These are phyloP conservation scores for Dimargaris xerosporica DNA, from an alignment of 192 early-diverging fungal genomes.

Conservation along the genomic window DNA sequence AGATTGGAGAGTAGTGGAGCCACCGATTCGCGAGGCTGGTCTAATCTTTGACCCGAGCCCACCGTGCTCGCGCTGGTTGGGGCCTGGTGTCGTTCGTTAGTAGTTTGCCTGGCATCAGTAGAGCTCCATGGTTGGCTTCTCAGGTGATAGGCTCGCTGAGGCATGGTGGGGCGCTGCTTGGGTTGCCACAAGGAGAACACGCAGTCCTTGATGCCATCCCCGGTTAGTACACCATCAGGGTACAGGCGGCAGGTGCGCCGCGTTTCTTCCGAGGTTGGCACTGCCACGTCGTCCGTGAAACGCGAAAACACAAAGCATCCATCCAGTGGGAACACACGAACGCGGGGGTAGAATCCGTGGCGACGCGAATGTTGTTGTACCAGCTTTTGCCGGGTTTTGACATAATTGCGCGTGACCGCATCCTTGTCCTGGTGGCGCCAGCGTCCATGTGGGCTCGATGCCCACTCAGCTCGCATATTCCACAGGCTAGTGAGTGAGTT, in stretches of 20 bases:
- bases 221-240: slow-evolving; percentile 4
- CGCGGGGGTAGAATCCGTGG: slow-evolving; percentile 8
- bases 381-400: background rate
- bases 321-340: background rate
- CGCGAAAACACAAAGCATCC: slow-evolving; percentile 8
- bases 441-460: background rate
- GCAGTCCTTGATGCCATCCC: slow-evolving; percentile 6
- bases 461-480: no score
- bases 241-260: background rate
- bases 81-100: no score
- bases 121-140: no score
- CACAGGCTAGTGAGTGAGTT: no score
- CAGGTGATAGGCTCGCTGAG: background rate
- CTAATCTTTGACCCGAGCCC: no score
- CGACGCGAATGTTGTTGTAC: background rate
- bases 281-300: background rate
- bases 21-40: no score
- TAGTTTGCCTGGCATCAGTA: no score
- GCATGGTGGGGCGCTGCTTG: slow-evolving; percentile 5
- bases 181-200: slow-evolving; percentile 12
- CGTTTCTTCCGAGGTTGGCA: background rate
- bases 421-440: slow-evolving; percentile 5
- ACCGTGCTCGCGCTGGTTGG: no score
- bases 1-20: no score
- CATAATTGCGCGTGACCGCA: background rate